A percentile compares a stretch with the other conserved stretches of the same genome.
Evolutionary conservation across 202 grass and related monocot species (phyloP).

Genomic region (Panicum hallii): DNA sequence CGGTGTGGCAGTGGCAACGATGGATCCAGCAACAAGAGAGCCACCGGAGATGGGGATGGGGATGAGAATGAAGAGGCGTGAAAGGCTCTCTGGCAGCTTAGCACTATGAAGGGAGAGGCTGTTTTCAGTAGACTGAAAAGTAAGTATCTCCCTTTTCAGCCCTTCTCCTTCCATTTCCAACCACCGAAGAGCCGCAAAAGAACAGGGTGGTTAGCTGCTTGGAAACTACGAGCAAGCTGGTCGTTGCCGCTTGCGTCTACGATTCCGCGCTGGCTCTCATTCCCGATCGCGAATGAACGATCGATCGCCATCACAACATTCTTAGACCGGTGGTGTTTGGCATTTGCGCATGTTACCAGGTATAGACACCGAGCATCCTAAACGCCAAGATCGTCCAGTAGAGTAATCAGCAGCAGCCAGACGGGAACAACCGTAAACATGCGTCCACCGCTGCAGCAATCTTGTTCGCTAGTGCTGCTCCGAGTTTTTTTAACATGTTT

Average conservation of each 20-base stretch:
- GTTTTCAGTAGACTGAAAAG: no score
- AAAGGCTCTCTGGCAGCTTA: no score
- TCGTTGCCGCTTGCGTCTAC: not conserved
- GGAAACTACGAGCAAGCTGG: conserved; percentile 15
- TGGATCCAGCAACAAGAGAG: no score
- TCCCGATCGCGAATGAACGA: not conserved
- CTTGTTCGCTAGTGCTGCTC: conserved; percentile 20
- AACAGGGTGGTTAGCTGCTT: not conserved
- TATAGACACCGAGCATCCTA: not conserved
- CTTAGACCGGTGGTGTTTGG: not conserved
- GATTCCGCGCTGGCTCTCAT: not conserved
- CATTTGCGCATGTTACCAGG: conserved; percentile 21
- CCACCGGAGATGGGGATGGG: no score
- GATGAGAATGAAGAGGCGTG: no score
- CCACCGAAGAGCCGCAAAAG: no score
- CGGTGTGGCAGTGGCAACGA: no score
- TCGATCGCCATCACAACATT: not conserved
- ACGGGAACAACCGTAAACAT: not conserved
- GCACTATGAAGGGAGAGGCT: no score
- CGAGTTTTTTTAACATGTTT: not conserved
- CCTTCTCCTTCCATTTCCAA: no score
- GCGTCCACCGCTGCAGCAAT: conserved; percentile 16
- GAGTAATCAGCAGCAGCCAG: not conserved
- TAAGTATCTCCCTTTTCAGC: no score
- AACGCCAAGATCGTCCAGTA: conserved; percentile 19